These are phyloP conservation scores for Ephemerocybe angulata DNA, from an alignment of 768 basidiomycete species.

Conservation along the genomic window DNA sequence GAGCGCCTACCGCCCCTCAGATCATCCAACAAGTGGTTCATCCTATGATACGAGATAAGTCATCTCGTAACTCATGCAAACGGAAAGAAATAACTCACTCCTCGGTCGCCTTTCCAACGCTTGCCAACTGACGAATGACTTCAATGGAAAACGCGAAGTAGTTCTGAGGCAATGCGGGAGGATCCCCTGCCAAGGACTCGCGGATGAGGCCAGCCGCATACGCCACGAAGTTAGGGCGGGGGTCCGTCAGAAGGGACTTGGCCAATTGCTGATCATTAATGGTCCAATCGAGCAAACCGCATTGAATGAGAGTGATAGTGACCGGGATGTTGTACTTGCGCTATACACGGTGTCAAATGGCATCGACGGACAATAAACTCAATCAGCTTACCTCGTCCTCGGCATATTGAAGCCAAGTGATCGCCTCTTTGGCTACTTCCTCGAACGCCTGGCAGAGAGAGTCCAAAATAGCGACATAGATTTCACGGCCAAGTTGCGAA, in stretches of 20 bases:
- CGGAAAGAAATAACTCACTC: slow-evolving; percentile 53
- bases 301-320: slow-evolving; percentile 82
- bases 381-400: slow-evolving; percentile 79
- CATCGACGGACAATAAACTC: neutral
- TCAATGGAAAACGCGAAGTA: slow-evolving; percentile 83
- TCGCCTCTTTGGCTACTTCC: slow-evolving; percentile 94
- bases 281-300: slow-evolving; percentile 69
- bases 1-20: slow-evolving; percentile 63
- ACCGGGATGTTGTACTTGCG: slow-evolving; percentile 96
- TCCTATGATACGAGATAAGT: slow-evolving; percentile 38
- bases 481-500: slow-evolving; percentile 83
- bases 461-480: slow-evolving; percentile 86
- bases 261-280: slow-evolving; percentile 90
- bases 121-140: slow-evolving; percentile 68
- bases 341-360: slow-evolving; percentile 33
- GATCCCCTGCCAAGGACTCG: slow-evolving; percentile 79
- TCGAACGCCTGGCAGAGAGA: slow-evolving; percentile 86
- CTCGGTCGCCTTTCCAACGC: slow-evolving; percentile 76
- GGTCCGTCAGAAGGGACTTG: slow-evolving; percentile 75
- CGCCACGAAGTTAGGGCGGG: slow-evolving; percentile 70
- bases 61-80: neutral
- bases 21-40: slow-evolving; percentile 74
- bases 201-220: slow-evolving; percentile 83
- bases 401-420: slow-evolving; percentile 93
- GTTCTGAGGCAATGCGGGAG: slow-evolving; percentile 72